phyloP scores from a whole-genome alignment of 2,329 filamentous ascomycete genomes.

The Apiospora phragmitis region DNA sequence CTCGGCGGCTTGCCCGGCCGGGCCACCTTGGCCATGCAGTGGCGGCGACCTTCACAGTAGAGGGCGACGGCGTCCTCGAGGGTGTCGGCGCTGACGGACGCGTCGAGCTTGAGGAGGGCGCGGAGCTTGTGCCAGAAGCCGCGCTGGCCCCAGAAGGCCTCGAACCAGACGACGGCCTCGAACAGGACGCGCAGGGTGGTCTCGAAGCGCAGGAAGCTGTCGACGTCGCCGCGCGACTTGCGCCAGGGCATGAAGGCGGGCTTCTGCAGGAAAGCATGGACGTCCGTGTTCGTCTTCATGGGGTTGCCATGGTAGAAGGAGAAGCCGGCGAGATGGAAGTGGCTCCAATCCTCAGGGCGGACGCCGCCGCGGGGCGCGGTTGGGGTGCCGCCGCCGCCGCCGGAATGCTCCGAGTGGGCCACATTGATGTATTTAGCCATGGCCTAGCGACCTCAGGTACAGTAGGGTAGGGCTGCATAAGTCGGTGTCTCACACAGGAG shows the following conservation, averaged over 20 bases:
- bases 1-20: background rate
- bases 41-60: conserved; percentile 4
- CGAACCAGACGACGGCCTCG: conserved; percentile 14
- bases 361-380: background rate
- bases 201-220: conserved; percentile 10
- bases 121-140: conserved; percentile 14
- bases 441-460: background rate
- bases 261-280: background rate
- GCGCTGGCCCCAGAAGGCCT: conserved; percentile 1
- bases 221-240: background rate
- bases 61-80: conserved; percentile 8
- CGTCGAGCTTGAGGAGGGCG: background rate
- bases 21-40: background rate
- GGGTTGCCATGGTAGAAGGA: background rate
- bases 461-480: background rate
- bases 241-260: conserved; percentile 10
- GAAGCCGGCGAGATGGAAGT: conserved; percentile 7
- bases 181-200: conserved; percentile 15
- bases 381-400: background rate
- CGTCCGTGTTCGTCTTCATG: background rate
- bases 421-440: conserved; percentile 2
- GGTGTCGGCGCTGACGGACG: background rate
- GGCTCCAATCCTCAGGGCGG: background rate
- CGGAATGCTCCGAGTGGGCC: background rate
- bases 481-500: background rate